Conservation (phyloP, 2,329 filamentous ascomycete species). For the Madurella fahalii region DNA sequence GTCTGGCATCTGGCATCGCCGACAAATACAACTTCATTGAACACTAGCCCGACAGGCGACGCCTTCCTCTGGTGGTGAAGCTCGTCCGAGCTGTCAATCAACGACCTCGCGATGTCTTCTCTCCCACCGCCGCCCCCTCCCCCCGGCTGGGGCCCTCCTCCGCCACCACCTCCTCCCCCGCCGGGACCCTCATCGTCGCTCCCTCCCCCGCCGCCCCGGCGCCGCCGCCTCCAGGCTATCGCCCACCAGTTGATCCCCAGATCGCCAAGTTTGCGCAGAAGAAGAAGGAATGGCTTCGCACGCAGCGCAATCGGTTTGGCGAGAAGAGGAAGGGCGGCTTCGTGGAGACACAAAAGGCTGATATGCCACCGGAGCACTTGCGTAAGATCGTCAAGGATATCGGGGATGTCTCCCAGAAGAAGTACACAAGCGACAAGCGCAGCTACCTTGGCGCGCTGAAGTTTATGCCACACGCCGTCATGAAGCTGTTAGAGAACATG, state of each 20-base stretch:
- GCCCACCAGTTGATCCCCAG: conserved; percentile 74
- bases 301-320: conserved; percentile 86
- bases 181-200: conserved; percentile 37
- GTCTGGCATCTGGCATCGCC: conserved; percentile 2
- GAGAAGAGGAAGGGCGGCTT: conserved; percentile 97
- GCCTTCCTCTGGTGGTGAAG: conserved; percentile 6
- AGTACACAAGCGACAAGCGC: conserved; percentile 97
- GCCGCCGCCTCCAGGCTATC: conserved; percentile 82
- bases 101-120: conserved; percentile 43
- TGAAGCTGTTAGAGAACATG: conserved; percentile 99
- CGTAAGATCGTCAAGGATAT: conserved; percentile 99
- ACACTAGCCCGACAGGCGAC: conserved; percentile 14
- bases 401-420: conserved; percentile 98
- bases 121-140: conserved; percentile 53
- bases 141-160: conserved; percentile 56
- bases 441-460: conserved; percentile 96
- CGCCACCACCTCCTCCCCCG: conserved; percentile 53
- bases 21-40: conserved; percentile 12
- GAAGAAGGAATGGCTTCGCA: conserved; percentile 97
- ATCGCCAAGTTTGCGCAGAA: conserved; percentile 95
- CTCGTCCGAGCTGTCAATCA: conserved; percentile 2
- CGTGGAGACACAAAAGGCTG: conserved; percentile 95
- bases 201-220: conserved; percentile 53
- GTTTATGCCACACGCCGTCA: conserved; percentile 97
- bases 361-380: conserved; percentile 97